Base-by-base conservation (phyloP, 768 basidiomycete genomes). In the Boletus coccyginus region DNA sequence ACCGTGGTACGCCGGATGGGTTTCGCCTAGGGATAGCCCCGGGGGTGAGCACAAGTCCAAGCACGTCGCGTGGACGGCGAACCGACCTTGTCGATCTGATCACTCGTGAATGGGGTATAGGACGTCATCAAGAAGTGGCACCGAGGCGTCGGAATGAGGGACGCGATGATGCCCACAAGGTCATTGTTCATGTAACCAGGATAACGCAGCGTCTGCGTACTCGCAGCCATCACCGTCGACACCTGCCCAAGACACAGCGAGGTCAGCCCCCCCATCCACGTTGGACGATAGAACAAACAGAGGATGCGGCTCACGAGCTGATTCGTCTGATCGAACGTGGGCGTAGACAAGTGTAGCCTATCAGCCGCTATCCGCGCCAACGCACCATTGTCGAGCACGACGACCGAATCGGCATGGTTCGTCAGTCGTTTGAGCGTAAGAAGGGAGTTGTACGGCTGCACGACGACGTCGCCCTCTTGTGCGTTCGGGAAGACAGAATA, bases 141-240 rank as follows among this genome's bases (percentile, higher is more conserved):
- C 48, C 95, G 82, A 29, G 96, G 96, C 4, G 96, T 98, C 3
- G 96, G 96, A 61, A 99, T 98, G 50, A 99, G 82, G 16, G 92
- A 94, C 7, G 96, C 94, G 53, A 98, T 89, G 60, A 99, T 95
- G 29, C 95, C 93, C 61, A 98, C 95, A 38, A 98, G 84, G 67
- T 99, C 96, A 65, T 98, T 99, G 78, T 98, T 98, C 95, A 98
- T 98, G 73, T 98, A 98, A 48, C 94, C 92, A 0, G 96, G 96
- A 74, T 97, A 99, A 65, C 96, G 85, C 27, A 99, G 82, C 14
- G 96, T 98, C 66, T 95, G 93, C 0, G 96, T 99, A 59, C 92
- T 95, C 12, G 95, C 96, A 11, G 96, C 90, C 85, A 99, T 98
- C 41, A 98, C 96, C 1, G 97, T 98, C 5, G 97, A 88, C 1